Evolutionary conservation across 345 rosid genomes (phyloP), one percentile per base, ranked within the genome.

Genomic region (Gossypium rotundifolium): DNA sequence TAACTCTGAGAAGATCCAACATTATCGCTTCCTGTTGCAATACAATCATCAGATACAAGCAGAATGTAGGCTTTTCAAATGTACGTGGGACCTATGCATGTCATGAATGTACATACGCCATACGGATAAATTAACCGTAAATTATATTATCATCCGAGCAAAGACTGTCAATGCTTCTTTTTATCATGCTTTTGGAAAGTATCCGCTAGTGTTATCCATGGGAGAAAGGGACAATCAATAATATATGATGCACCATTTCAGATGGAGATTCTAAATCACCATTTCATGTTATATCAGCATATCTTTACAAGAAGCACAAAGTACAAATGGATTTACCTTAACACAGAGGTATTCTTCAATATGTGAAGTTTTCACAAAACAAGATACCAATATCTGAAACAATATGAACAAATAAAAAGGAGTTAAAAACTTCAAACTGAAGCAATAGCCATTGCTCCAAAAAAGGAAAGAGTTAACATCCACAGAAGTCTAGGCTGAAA

Each of bases 321-420:
- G 53, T 25, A 42, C 23, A 64, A 64, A 62, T 11, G 11, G 51
- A 45, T 74, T 77, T 80, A 93, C 99, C 98, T 90, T 93, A 70
- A 91, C 98, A 64, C 99, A 80, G 0, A 88, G 83, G 74, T 91
- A 93, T 78, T 93, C 99, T 82, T 92, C 99, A 75, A 80, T 74
- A 81, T 75, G 97, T 27, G 99, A 88, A 65, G 99, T 95, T 77
- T 90, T 95, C 70, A 90, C 98, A 77, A 95, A 95, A 83, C 98
- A 91, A 48, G 97, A 95, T 60, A 95, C 82, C 76, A 95, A 77
- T 66, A 95, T 85, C 99, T 94, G 97, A 61, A 71, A 67, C 51
- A 78, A 79, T 48, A 85, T 46, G 18, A 67, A 23, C 66, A 74
- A 76, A 20, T 22, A 45, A 51, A 65, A 11, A 44, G 74, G 51